Evolutionary conservation across 768 basidiomycete genomes (phyloP), one percentile per base, ranked within the genome.

Genomic region (Amanita thiersii): DNA sequence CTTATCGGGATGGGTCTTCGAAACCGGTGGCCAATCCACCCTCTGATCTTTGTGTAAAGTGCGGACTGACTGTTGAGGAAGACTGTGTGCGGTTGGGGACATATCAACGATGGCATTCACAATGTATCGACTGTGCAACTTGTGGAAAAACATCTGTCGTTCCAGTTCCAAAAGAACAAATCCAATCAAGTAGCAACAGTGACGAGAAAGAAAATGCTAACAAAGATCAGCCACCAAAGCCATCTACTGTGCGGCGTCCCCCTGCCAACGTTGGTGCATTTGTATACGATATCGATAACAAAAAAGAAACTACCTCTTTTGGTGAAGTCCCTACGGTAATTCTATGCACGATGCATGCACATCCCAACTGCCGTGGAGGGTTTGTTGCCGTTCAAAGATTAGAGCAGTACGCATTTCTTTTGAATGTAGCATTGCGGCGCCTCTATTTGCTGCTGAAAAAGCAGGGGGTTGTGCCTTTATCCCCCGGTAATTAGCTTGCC

Each of bases 71-170:
- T 0, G 89, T 99, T 17, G 96, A 99, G 62, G 96, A 99, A 58
- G 96, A 98, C 50, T 98, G 96, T 54, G 86, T 90, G 33, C 75
- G 96, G 44, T 64, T 94, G 20, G 96, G 92, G 24, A 93, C 91
- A n/a, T 94, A 92, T 63, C 84, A 90, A 55, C 75, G 94, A 34
- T 98, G 96, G 96, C 96, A 99, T 62, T 87, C 90, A 1, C 73
- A 86, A 23, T 99, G 96, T 57, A 66, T 99, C n/a, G 79, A 84
- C 45, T 99, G 96, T 51, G 64, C 62, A 10, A 66, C 67, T 15
- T 97, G 94, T 53, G 86, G 88, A 6, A 87, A 81, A 56, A 68
- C 68, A 19, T 86, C 90, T 18, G 78, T 78, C 17, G 73, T 77
- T 25, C 75, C 75, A 4, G 53, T 69, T 6, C 63, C 69, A 12